Base-by-base conservation (phyloP, 768 basidiomycete species). In the Pleurotus djamor region DNA sequence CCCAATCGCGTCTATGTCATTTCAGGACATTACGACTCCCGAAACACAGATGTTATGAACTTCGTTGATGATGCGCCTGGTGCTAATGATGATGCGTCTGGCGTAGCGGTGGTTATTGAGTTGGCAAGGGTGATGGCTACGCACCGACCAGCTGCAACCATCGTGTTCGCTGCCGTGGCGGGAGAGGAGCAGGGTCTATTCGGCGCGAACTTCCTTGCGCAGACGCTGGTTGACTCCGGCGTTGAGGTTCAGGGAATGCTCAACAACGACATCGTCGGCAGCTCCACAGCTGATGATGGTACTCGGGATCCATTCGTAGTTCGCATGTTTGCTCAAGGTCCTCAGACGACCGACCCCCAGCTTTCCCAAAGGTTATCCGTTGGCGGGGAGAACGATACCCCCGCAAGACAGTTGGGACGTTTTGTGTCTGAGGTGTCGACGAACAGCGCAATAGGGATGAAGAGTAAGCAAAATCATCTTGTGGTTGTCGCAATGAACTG, bases 181-280 rank as follows among this genome's bases (percentile, higher is more conserved):
- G 82, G 81, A 5, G 82, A 83, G 64, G 82, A 83, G 61, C 83
- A 85, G 61, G 80, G 79, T 2, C 65, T 83, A 7, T 80, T 70
- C 60, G 82, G 81, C 0, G 76, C 82, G 1, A 68, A 73, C 35
- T 80, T 79, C 65, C 72, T 83, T 68, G 83, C 83, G 9, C 69
- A 73, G 54, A 66, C 71, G 16, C 68, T 83, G 57, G 72, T 73
- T 33, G 71, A 71, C 5, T 72, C 75, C 4, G 75, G 80, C 10
- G 74, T 74, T 4, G 79, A 84, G 62, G 79, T 83, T 4, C 82
- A 85, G 64, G 83, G 81, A 16, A 83, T 83, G 83, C 69, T 83
- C 56, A 76, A 83, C 63, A 84, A 84, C 63, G 83, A 84, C 63
- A 83, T 84, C 61, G 81, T 84, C 7, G 82, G 83, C 1, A 79